A percentile compares a stretch with the other conserved stretches of the same genome.
Evolutionary conservation across 306 rosid species (phyloP).

Genomic region (Gastrolobium villosum): DNA sequence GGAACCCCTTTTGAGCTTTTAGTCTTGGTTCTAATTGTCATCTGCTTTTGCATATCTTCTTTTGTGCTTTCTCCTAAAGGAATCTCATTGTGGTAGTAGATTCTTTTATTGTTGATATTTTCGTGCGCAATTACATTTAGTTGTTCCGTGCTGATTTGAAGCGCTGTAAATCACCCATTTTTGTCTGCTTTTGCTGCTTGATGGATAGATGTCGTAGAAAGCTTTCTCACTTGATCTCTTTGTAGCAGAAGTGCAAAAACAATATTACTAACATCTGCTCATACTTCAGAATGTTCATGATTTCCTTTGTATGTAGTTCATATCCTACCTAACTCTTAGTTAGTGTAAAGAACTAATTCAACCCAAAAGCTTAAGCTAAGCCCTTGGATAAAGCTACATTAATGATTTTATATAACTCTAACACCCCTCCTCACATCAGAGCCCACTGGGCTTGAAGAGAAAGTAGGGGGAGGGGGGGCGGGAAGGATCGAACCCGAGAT

Average conservation of each 20-base stretch:
- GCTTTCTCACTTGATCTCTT: not conserved
- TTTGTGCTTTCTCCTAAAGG: constrained; percentile 21
- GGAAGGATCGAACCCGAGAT: too few species aligned
- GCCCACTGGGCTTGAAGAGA: too few species aligned
- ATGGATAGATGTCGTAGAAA: constrained; percentile 27
- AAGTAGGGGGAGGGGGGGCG: too few species aligned
- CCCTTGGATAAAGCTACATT: too few species aligned
- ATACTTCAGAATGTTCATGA: not conserved
- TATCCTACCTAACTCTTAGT: not conserved
- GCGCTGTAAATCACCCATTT: not conserved
- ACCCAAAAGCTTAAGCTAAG: too few species aligned
- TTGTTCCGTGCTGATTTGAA: constrained; percentile 28
- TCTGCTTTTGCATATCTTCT: not conserved
- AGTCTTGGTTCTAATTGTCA: constrained; percentile 1
- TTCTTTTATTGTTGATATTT: constrained; percentile 14
- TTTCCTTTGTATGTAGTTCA: constrained; percentile 23
- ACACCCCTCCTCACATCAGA: too few species aligned
- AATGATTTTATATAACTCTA: too few species aligned
- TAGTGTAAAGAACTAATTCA: not conserved
- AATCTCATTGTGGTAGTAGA: constrained; percentile 13
- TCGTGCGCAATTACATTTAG: not conserved
- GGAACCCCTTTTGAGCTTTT: not conserved
- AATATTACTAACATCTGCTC: not conserved
- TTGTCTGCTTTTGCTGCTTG: constrained; percentile 7
- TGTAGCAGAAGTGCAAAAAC: constrained; percentile 9